These are phyloP conservation scores for Saccharomycopsis guyanensis DNA, from an alignment of 805 yeast genomes.

Conservation along the genomic window DNA sequence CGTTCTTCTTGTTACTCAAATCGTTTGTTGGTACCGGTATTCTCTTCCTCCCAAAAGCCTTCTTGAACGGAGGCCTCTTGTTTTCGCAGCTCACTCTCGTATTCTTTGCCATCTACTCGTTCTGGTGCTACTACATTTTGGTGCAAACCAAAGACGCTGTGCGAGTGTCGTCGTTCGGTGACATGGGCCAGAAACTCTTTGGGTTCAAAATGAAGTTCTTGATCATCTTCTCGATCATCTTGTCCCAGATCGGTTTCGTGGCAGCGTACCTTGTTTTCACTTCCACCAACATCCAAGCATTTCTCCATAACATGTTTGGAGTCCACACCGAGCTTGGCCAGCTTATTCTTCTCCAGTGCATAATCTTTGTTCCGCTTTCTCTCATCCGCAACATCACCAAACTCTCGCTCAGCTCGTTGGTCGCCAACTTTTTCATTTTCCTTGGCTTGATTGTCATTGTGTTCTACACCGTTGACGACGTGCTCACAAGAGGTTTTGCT, in stretches of 20 bases:
- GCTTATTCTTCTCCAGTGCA: constrained; percentile 47
- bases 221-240: constrained; percentile 54
- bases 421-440: constrained; percentile 65
- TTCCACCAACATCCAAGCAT: constrained; percentile 62
- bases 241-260: constrained; percentile 74
- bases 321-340: constrained; percentile 33
- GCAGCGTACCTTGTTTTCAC: constrained; percentile 79
- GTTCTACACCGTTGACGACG: constrained; percentile 42
- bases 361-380: constrained; percentile 59
- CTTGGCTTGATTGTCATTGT: constrained; percentile 59
- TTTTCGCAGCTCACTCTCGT: constrained; percentile 47
- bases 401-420: constrained; percentile 59
- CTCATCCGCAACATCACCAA: constrained; percentile 71
- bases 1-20: constrained; percentile 62
- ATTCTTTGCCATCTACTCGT: constrained; percentile 63
- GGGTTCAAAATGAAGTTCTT: constrained; percentile 59
- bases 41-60: constrained; percentile 60
- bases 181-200: constrained; percentile 56
- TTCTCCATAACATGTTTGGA: constrained; percentile 43
- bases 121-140: constrained; percentile 68
- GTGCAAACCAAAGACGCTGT: constrained; percentile 51
- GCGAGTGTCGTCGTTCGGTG: constrained; percentile 70
- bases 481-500: constrained; percentile 39
- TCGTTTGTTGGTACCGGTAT: constrained; percentile 77
- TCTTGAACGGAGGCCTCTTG: constrained; percentile 62